phyloP scores from a whole-genome alignment of 768 basidiomycete species.

The Gloeophyllum trabeum region DNA sequence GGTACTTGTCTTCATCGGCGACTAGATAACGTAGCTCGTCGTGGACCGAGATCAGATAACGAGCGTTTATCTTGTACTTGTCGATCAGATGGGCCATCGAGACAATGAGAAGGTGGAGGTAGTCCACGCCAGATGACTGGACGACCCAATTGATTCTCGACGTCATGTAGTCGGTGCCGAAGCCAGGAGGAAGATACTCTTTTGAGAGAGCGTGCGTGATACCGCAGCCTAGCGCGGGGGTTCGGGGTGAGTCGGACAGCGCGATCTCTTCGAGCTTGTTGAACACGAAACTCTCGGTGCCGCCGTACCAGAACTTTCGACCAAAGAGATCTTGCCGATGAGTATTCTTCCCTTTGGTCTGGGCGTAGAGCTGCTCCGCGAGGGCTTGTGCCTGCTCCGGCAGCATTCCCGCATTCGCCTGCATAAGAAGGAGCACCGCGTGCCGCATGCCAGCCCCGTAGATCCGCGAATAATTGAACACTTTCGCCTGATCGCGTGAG shows the following conservation, averaged over 20 bases:
- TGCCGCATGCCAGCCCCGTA: conserved; percentile 98
- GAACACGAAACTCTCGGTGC: conserved; percentile 92
- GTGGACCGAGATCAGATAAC: conserved; percentile 94
- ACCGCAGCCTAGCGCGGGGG: conserved; percentile 90
- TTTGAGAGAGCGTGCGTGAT: conserved; percentile 91
- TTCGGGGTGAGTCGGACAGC: conserved; percentile 72
- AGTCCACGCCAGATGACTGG: conserved; percentile 96
- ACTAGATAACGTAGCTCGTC: conserved; percentile 95
- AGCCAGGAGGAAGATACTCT: conserved; percentile 70
- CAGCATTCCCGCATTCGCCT: conserved; percentile 72
- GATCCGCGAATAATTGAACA: conserved; percentile 98
- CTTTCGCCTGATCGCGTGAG: conserved; percentile 90
- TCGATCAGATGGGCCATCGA: conserved; percentile 82
- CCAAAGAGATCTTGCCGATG: conserved; percentile 64
- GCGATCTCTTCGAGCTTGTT: conserved; percentile 97
- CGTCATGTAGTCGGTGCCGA: conserved; percentile 85
- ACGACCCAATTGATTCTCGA: conserved; percentile 99
- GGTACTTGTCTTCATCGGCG: conserved; percentile 77
- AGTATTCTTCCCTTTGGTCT: conserved; percentile 89
- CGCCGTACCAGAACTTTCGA: conserved; percentile 92
- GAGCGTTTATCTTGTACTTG: conserved; percentile 76
- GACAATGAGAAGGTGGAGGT: conserved; percentile 92
- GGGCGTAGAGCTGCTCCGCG: conserved; percentile 78
- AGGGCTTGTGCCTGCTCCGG: conserved; percentile 69
- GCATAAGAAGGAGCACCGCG: conserved; percentile 77